Base-by-base conservation (phyloP, 768 basidiomycete genomes). In the Rhodosporidiobolus odoratus region DNA sequence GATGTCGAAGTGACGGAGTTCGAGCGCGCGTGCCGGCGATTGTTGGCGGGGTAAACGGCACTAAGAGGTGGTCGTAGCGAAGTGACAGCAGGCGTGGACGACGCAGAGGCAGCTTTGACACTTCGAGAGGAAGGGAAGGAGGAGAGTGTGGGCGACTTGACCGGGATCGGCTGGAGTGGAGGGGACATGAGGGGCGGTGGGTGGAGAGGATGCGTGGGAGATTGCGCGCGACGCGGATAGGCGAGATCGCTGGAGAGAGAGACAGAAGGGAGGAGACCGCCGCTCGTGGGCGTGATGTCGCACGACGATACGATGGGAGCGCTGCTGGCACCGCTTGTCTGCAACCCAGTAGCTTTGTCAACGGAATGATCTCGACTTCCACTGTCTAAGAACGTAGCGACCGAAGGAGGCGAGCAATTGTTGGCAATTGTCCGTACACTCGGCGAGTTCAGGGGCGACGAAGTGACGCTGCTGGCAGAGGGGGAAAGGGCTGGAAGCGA, bases 391-490 rank as follows among this genome's bases (percentile, higher is more conserved):
- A 34, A 25, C 0, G 67, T 56, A 1, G 62, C 58, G 6, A 58
- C 50, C 17, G 47, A 40, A 4, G 62, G 12, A 19, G 47, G 8
- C 34, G 62, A 43, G 12, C 35, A 43, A 38, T 56, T 35, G 23
- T 50, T 8, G n/a, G 53, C 4, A 35, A 10, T 4, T 12, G 50
- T 7, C 19, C 15, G n/a, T 15, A 71, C 23, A 48, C 48, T 50
- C 4, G 69, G 69, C 19, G 69, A 66, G 0, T 59, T 50, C 27
- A 71, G 53, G 3, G 69, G 59, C 0, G 69, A 66, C 0, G 69
- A 62, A 5, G 69, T 37, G 56, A 41, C 37, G 34, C 45, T 65
- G 64, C 64, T 40, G 3, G 60, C 60, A 32, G 69, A 62, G 10
- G 65, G 37, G 12, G 69, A 66, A 3, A 62, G 54, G 19, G 64